Evolutionary conservation across 306 rosid genomes (phyloP).

Genomic region (Dryas alaskensis): DNA sequence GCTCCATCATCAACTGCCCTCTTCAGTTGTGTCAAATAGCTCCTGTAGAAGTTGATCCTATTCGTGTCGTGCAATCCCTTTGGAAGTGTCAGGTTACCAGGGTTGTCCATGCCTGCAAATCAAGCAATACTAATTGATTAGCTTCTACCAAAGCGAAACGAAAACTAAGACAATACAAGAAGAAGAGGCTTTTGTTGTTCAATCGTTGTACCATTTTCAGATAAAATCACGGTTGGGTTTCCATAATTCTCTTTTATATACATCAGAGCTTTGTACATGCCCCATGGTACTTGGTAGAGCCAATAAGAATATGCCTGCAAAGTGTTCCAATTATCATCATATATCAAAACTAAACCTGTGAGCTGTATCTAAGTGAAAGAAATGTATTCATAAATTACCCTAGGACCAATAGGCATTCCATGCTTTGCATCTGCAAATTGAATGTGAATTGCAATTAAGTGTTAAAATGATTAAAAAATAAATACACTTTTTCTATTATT

Average conservation of each 20-base stretch:
- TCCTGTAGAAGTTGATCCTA: conserved; percentile 67
- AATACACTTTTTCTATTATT: too few relatives aligned
- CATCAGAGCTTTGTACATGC: conserved; percentile 71
- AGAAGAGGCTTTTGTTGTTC: background rate
- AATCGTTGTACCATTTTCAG: conserved; percentile 71
- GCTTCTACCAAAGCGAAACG: background rate
- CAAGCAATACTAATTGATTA: background rate
- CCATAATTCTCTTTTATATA: conserved; percentile 74
- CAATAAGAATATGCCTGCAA: conserved; percentile 75
- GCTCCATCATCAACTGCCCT: conserved; percentile 76
- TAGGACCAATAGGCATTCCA: conserved; percentile 79
- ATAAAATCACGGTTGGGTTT: conserved; percentile 72
- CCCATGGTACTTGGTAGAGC: conserved; percentile 98
- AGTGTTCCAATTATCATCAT: background rate
- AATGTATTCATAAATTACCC: conserved; percentile 37
- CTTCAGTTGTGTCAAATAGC: conserved; percentile 64
- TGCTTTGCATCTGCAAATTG: conserved; percentile 63
- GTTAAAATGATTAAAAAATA: background rate
- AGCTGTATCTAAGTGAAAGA: background rate
- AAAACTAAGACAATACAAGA: background rate
- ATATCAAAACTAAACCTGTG: background rate
- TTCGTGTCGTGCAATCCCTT: conserved; percentile 65
- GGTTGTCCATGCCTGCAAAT: conserved; percentile 78
- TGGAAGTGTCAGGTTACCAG: conserved; percentile 56
- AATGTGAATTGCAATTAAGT: conserved; percentile 4